phyloP scores from a whole-genome alignment of 176 grass and related monocot genomes.

The Ensete ventricosum region DNA sequence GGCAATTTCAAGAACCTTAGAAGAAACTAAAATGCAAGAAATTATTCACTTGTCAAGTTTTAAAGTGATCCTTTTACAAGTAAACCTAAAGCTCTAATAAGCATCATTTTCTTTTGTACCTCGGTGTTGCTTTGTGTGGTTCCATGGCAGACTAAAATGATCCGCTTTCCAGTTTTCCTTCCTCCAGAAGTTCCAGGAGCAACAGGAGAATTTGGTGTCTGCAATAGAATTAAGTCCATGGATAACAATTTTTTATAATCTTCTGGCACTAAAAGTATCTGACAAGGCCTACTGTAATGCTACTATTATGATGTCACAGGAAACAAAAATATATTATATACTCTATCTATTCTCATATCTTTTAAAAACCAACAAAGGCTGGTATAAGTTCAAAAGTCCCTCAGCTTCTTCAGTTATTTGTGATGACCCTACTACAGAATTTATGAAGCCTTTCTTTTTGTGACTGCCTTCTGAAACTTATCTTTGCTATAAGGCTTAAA shows the following conservation, averaged over 20 bases:
- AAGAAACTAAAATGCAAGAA: no score
- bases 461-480: background rate
- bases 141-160: slow-evolving; percentile 81
- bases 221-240: slow-evolving; percentile 22
- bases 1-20: no score
- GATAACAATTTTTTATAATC: background rate
- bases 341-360: background rate
- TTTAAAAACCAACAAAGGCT: background rate
- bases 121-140: slow-evolving; percentile 48
- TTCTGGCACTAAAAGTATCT: background rate
- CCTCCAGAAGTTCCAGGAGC: slow-evolving; percentile 43
- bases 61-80: background rate
- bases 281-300: background rate
- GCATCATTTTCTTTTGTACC: slow-evolving; percentile 26
- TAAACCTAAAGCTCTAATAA: background rate
- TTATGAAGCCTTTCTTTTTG: background rate
- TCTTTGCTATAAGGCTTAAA: background rate
- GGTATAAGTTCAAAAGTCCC: background rate
- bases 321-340: background rate
- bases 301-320: background rate
- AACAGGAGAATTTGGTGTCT: slow-evolving; percentile 80
- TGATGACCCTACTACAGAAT: background rate
- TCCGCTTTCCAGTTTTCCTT: slow-evolving; percentile 59
- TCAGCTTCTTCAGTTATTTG: background rate
- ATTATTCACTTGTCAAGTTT: no score